Conservation (phyloP, 345 rosid genomes). For the Crucihimalaya himalaica region DNA sequence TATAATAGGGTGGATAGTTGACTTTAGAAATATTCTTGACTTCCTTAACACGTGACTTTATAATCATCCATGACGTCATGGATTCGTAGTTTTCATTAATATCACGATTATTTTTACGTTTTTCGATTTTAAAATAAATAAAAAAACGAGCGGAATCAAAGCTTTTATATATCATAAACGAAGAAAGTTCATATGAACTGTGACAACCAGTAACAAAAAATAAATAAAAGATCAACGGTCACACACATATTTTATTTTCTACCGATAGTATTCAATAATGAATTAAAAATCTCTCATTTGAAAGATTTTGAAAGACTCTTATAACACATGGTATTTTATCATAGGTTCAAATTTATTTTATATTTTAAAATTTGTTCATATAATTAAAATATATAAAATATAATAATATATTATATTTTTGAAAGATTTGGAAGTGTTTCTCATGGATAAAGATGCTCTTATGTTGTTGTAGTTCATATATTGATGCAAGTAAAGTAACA, state of each 20-base stretch:
- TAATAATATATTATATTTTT: too few species aligned
- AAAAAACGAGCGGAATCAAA: background rate
- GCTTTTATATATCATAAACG: slow-evolving; percentile 27
- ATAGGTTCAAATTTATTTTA: too few species aligned
- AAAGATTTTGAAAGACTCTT: too few species aligned
- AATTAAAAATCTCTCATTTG: too few species aligned
- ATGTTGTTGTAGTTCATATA: background rate
- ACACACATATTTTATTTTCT: background rate
- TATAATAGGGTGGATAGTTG: slow-evolving; percentile 16
- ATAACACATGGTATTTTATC: too few species aligned
- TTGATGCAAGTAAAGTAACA: slow-evolving; percentile 1
- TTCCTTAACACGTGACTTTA: slow-evolving; percentile 27
- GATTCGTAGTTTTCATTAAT: slow-evolving; percentile 14
- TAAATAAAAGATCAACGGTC: background rate
- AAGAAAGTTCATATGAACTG: slow-evolving; percentile 21
- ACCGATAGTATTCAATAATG: background rate
- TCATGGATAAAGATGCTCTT: too few species aligned
- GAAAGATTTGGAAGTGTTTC: too few species aligned
- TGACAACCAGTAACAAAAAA: slow-evolving; percentile 9
- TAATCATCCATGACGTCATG: slow-evolving; percentile 40
- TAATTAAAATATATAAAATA: too few species aligned
- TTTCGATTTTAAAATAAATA: background rate
- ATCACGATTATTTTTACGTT: background rate
- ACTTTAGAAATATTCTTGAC: slow-evolving; percentile 21
- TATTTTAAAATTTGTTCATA: too few species aligned